Conservation (phyloP, 1,139 yeast genomes). For the Yamadazyma siamensis region DNA sequence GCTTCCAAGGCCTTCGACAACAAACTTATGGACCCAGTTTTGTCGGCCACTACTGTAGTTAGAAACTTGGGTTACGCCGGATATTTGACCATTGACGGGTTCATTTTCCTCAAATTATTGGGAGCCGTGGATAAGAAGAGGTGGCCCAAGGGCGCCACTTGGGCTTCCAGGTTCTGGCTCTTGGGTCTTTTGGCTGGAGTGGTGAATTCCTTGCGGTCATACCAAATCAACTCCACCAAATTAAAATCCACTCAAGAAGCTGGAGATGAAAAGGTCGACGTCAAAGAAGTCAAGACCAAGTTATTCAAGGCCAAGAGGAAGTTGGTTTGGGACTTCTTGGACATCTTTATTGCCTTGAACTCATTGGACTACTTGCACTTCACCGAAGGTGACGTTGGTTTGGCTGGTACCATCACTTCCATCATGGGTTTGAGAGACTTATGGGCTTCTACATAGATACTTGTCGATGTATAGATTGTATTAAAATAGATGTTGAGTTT, state of each 20-base stretch:
- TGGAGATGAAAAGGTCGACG: slow-evolving; percentile 34
- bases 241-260: slow-evolving; percentile 14
- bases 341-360: slow-evolving; percentile 72
- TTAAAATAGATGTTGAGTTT: not conserved
- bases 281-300: slow-evolving; percentile 26
- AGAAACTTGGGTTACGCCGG: slow-evolving; percentile 74
- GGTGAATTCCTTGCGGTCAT: slow-evolving; percentile 50
- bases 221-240: slow-evolving; percentile 23
- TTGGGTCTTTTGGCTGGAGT: slow-evolving; percentile 65
- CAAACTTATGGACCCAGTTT: slow-evolving; percentile 64
- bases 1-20: slow-evolving; percentile 70
- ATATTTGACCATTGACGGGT: slow-evolving; percentile 71
- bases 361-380: slow-evolving; percentile 57
- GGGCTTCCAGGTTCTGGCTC: slow-evolving; percentile 73
- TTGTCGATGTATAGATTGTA: not conserved
- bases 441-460: slow-evolving; percentile 43
- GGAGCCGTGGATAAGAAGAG: slow-evolving; percentile 35
- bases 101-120: slow-evolving; percentile 64
- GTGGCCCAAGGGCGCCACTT: slow-evolving; percentile 34
- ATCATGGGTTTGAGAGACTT: slow-evolving; percentile 72
- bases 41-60: slow-evolving; percentile 55
- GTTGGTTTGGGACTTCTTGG: slow-evolving; percentile 77
- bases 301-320: slow-evolving; percentile 53
- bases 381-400: slow-evolving; percentile 80
- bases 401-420: slow-evolving; percentile 83